Percentiles rank a stretch among this genome's conserved stretches.
phyloP scores from a whole-genome alignment of 2,329 filamentous ascomycete species.

The Fusarium austroafricanum region DNA sequence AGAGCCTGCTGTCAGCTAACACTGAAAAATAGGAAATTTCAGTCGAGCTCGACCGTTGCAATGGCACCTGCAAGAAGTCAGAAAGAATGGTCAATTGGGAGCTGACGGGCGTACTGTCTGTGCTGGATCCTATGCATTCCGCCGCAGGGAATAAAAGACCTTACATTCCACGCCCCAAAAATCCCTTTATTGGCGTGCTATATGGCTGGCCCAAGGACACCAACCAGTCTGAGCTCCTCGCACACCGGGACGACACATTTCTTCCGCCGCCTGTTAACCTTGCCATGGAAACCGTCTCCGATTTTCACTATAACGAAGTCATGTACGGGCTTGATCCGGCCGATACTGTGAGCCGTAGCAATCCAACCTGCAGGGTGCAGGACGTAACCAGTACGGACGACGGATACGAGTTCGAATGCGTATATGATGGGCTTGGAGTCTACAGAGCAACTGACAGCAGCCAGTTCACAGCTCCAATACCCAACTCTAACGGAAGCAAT shows the following conservation, averaged over 20 bases:
- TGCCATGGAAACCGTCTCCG: not conserved
- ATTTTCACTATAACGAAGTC: not conserved
- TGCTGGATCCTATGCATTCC: not conserved
- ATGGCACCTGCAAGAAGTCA: constrained; percentile 1
- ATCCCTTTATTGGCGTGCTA: not conserved
- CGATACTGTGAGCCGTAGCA: not conserved
- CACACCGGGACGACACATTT: not conserved
- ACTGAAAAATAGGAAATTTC: not conserved
- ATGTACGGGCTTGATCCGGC: not conserved
- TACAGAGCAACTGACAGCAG: constrained; percentile 1
- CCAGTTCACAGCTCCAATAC: not conserved
- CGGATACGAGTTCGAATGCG: constrained; percentile 1
- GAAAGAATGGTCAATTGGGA: not conserved
- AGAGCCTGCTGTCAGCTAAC: not conserved
- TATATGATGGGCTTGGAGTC: not conserved
- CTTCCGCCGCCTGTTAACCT: not conserved
- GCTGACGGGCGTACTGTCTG: not conserved
- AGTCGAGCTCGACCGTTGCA: constrained; percentile 1
- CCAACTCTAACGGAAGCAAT: not conserved
- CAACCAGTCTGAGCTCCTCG: not conserved
- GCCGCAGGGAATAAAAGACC: not conserved
- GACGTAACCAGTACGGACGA: not conserved
- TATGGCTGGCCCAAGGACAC: not conserved
- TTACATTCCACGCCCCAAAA: not conserved
- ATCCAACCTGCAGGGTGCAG: not conserved